Percentiles rank a stretch among this genome's conserved stretches.
Evolutionary conservation across 768 basidiomycete species (phyloP).

Genomic region (Mrakia gelida): DNA sequence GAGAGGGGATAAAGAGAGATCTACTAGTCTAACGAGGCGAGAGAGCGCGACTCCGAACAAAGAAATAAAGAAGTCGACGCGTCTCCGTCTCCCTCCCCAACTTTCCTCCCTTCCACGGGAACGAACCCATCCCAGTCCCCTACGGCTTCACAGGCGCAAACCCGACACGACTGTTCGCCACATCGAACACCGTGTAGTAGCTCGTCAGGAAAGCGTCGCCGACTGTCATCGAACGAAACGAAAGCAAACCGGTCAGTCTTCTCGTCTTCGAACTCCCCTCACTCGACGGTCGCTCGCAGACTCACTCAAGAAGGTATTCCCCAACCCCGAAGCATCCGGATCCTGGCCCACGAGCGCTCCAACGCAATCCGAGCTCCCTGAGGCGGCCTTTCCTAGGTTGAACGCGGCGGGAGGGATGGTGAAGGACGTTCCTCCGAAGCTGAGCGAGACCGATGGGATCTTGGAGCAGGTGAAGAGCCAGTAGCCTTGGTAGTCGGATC

Average conservation of each 20-base stretch:
- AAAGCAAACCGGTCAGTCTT: background rate
- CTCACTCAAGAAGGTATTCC: slow-evolving; percentile 6
- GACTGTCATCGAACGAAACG: background rate
- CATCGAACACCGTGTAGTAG: slow-evolving; percentile 12
- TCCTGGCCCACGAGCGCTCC: slow-evolving; percentile 18
- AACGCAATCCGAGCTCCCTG: background rate
- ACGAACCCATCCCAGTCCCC: background rate
- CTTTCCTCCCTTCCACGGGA: too few species aligned
- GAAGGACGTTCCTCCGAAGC: slow-evolving; percentile 19
- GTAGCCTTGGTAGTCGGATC: slow-evolving; percentile 18
- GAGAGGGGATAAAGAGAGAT: too few species aligned
- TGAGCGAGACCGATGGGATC: background rate
- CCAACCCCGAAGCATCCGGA: background rate
- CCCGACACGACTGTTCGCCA: background rate
- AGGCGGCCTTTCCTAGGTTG: background rate
- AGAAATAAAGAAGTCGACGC: too few species aligned
- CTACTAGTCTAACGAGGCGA: too few species aligned
- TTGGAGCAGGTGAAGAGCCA: slow-evolving; percentile 13
- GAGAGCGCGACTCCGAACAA: too few species aligned
- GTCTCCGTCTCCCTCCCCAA: too few species aligned
- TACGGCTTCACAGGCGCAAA: slow-evolving; percentile 2
- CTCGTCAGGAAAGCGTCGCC: slow-evolving; percentile 3
- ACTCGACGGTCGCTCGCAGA: too few species aligned
- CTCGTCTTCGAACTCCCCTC: background rate
- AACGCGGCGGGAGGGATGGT: slow-evolving; percentile 10